Evolutionary conservation across 352 stramenopile species (phyloP), one percentile per base, ranked within the genome.

Genomic region (Pythium coloratum): DNA sequence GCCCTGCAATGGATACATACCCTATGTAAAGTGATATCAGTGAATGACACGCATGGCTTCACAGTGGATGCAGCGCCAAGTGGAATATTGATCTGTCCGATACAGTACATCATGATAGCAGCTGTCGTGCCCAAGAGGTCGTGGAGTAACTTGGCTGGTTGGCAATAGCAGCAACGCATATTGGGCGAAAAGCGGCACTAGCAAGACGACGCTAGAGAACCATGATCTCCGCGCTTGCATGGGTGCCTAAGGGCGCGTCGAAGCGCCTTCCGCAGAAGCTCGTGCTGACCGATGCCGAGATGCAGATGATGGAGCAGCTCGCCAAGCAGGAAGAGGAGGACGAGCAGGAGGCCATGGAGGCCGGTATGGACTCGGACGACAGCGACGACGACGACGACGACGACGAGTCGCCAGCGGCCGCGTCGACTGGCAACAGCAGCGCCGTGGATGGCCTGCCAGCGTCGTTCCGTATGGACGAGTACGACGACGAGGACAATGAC

Each of bases 401-500:
- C 18, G 81, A 88, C 4, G 64, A 56, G 6, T 38, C 72, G 9
- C 14, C 32, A 1, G 53, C 44, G 18, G 13, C 51, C 47, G 70
- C 57, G 60, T 36, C 20, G 55, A 67, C 46, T 9, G 40, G 34
- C 13, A 28, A 49, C 49, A 73, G 18, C 47, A 67, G 34, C n/a
- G 74, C 77, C 12, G 69, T 72, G 18, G 75, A 84, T 54, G 74
- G 72, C 54, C 70, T 92, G 63, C 84, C 88, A 10, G 62, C 78
- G 10, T 81, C 69, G 38, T 94, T 96, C 72, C 89, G 90, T 68
- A 95, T 95, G 86, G 86, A 96, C 65, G 82, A 96, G 55, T 95
- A 97, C 72, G 87, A 96, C 59, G 86, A 95, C 6, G 86, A 95
- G 62, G 86, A 91, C 59, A 80, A 95, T 61, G 86, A 95, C 50